Evolutionary conservation across 1,139 yeast species (phyloP).

Genomic region (Pichia sp.): DNA sequence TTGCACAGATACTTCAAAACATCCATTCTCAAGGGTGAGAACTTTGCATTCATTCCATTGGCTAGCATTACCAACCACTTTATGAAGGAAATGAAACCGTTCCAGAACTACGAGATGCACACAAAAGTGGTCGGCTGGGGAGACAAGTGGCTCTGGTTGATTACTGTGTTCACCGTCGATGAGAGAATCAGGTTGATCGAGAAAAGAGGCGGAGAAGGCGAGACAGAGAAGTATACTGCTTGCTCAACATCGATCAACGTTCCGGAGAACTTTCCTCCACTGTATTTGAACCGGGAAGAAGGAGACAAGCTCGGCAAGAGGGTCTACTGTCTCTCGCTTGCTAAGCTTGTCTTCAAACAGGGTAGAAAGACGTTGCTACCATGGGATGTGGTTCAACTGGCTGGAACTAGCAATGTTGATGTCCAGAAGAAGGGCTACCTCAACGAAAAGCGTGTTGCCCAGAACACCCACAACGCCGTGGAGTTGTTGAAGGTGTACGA

Average conservation of each 20-base stretch:
- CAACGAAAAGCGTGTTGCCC: not conserved
- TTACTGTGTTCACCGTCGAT: constrained; percentile 48
- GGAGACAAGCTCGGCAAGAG: constrained; percentile 15
- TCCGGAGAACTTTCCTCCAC: constrained; percentile 11
- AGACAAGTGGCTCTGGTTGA: constrained; percentile 74
- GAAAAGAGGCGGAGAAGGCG: not conserved
- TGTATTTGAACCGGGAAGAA: constrained; percentile 4
- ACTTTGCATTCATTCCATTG: constrained; percentile 68
- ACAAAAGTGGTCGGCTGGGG: constrained; percentile 80
- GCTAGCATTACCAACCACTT: constrained; percentile 69
- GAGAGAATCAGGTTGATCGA: constrained; percentile 11
- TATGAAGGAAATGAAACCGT: constrained; percentile 68
- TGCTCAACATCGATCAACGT: not conserved
- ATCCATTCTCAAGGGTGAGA: not conserved
- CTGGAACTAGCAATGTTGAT: not conserved
- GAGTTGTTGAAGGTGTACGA: constrained; percentile 11
- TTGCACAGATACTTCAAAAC: constrained; percentile 9
- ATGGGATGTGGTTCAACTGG: constrained; percentile 5
- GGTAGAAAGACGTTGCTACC: constrained; percentile 40
- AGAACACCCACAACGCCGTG: not conserved
- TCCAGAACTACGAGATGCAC: constrained; percentile 51
- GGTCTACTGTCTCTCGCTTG: constrained; percentile 51
- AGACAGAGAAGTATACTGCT: not conserved
- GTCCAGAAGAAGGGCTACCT: not conserved
- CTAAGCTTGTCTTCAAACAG: constrained; percentile 76